phyloP scores from a whole-genome alignment of 2,329 filamentous ascomycete genomes.

The Trichophyton verrucosum region DNA sequence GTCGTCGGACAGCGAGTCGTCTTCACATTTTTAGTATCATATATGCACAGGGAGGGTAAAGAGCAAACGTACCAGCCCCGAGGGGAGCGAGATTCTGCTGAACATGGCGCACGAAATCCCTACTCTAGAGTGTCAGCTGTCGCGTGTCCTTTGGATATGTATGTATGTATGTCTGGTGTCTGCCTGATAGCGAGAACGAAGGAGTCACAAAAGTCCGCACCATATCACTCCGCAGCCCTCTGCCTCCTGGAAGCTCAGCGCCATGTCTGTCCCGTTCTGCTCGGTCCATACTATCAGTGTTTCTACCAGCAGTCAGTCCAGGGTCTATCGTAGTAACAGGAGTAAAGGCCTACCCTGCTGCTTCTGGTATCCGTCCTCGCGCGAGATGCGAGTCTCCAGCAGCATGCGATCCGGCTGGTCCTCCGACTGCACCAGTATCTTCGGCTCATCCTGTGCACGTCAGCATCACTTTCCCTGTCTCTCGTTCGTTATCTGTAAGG shows the following conservation, averaged over 20 bases:
- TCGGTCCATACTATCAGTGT: constrained; percentile 98
- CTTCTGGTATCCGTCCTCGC: constrained; percentile 94
- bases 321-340: not conserved
- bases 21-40: constrained; percentile 22
- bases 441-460: constrained; percentile 59
- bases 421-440: constrained; percentile 85
- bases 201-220: constrained; percentile 33
- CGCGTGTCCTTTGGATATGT: constrained; percentile 1
- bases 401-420: constrained; percentile 74
- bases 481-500: constrained; percentile 22
- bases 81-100: constrained; percentile 58
- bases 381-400: constrained; percentile 78
- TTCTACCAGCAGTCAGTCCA: constrained; percentile 43
- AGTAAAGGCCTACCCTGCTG: constrained; percentile 60
- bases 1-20: constrained; percentile 84
- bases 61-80: constrained; percentile 44
- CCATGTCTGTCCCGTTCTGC: constrained; percentile 84
- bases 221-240: constrained; percentile 90
- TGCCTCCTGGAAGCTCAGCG: constrained; percentile 91
- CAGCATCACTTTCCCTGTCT: constrained; percentile 30
- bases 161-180: not conserved
- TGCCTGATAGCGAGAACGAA: constrained; percentile 11
- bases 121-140: constrained; percentile 30
- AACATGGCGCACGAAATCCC: constrained; percentile 82
- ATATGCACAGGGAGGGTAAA: not conserved